These are phyloP conservation scores for Apiospora phragmitis DNA, from an alignment of 2,329 filamentous ascomycete genomes.

Conservation along the genomic window DNA sequence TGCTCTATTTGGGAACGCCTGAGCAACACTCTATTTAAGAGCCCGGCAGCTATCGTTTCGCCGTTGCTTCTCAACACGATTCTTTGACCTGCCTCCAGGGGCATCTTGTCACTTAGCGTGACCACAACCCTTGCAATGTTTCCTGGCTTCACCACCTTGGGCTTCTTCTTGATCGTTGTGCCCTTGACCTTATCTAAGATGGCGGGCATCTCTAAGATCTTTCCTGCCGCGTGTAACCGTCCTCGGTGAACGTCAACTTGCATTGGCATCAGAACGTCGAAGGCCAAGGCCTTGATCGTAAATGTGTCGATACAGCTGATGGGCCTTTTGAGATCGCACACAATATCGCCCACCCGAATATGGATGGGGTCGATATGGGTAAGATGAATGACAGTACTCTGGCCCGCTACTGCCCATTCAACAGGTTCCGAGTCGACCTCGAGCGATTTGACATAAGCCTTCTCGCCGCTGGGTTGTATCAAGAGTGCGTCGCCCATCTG, in stretches of 20 bases:
- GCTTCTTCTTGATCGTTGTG: conserved; percentile 76
- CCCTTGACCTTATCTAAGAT: conserved; percentile 79
- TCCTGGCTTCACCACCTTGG: conserved; percentile 79
- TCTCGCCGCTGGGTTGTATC: conserved; percentile 79
- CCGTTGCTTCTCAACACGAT: conserved; percentile 81
- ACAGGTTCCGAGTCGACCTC: conserved; percentile 71
- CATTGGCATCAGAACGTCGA: conserved; percentile 88
- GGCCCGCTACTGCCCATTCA: conserved; percentile 91
- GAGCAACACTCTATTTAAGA: conserved; percentile 55
- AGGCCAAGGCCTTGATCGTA: conserved; percentile 81
- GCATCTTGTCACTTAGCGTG: conserved; percentile 71
- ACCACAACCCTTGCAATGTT: conserved; percentile 76
- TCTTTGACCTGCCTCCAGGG: conserved; percentile 76
- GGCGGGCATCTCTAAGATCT: conserved; percentile 70
- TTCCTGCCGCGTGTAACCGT: conserved; percentile 74
- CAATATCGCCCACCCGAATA: conserved; percentile 79
- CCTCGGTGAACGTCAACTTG: conserved; percentile 87
- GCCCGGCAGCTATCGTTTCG: conserved; percentile 82
- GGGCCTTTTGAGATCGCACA: conserved; percentile 70
- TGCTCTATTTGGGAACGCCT: background rate
- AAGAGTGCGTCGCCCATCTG: conserved; percentile 82
- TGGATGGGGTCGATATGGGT: conserved; percentile 82
- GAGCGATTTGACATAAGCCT: conserved; percentile 77
- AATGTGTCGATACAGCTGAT: conserved; percentile 73
- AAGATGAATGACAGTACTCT: conserved; percentile 84